Base-by-base conservation (phyloP, 352 stramenopile species). In the Globisporangium megalacanthum region DNA sequence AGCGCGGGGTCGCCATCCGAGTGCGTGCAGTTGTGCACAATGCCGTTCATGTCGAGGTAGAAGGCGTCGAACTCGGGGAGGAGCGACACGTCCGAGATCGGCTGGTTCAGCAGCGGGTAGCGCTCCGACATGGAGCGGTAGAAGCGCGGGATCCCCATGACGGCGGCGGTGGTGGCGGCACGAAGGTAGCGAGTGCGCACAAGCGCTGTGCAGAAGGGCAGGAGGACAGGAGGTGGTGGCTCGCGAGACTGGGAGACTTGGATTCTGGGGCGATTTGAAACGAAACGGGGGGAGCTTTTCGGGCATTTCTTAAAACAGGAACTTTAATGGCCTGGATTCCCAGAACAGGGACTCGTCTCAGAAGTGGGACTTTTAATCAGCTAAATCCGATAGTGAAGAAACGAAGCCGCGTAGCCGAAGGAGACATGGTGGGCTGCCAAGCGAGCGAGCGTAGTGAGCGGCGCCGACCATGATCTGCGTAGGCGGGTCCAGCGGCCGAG, bases 31-130 rank as follows among this genome's bases (percentile, higher is more conserved):
- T 98, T 98, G 80, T 99, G 97, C 61, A 99, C 98, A 64, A 99
- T 99, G 54, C 97, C 97, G 75, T 99, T 99, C 96, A 99, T 98
- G 72, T 99, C 97, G 42, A 99, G 73, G 69, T 99, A 99, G 63
- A 99, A 89, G 68, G 98, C 94, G 79, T 99, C 96, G 61, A 99
- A 99, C 66, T 99, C 94, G 3, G 97, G 97, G 39, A 99, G 70
- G 5, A 99, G 83, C 25, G 97, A 97, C 25, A 96, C 86, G 72
- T 99, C 97, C 36, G 92, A 98, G 66, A 94, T 92, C 35, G 78
- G 90, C 73, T 99, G 95, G 80, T 99, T 99, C 65, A 99, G 98
- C 65, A 99, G 97, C 59, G 97, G 97, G 75, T 99, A 99, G 78
- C 91, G 77, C 84, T 97, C 91, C 52, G 79, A 94, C 62, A 97